phyloP scores from a whole-genome alignment of 169 alveolate genomes.

The Plasmodium vinckei region DNA sequence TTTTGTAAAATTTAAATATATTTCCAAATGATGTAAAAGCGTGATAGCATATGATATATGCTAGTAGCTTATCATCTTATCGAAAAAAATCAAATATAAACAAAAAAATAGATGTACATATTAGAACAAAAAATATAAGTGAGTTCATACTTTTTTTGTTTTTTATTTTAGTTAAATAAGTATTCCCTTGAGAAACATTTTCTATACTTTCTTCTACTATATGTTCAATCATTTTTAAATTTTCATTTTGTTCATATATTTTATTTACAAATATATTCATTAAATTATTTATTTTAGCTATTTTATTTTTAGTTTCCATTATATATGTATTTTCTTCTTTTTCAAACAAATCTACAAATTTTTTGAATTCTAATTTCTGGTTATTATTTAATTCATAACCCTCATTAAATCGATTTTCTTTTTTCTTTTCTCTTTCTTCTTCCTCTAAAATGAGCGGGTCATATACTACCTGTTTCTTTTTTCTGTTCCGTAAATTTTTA shows the following conservation, averaged over 20 bases:
- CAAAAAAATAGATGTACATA: conserved; percentile 54
- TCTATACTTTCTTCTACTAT: conserved; percentile 69
- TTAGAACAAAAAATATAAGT: conserved; percentile 45
- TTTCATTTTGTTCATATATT: conserved; percentile 73
- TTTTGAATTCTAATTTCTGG: conserved; percentile 60
- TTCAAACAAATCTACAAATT: conserved; percentile 61
- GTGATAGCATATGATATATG: too few relatives aligned
- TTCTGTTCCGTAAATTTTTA: not conserved
- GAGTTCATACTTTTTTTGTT: conserved; percentile 65
- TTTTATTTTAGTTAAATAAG: conserved; percentile 46
- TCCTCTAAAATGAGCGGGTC: conserved; percentile 18
- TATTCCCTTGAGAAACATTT: conserved; percentile 67
- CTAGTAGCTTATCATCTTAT: not conserved
- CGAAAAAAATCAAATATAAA: conserved; percentile 48
- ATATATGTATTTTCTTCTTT: conserved; percentile 72
- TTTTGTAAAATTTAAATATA: too few relatives aligned
- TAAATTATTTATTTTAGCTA: conserved; percentile 67
- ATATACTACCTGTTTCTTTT: conserved; percentile 9
- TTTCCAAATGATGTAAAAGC: too few relatives aligned
- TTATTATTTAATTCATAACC: not conserved
- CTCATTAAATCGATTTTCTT: not conserved
- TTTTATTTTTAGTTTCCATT: conserved; percentile 67
- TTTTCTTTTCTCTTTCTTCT: conserved; percentile 34
- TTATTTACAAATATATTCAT: conserved; percentile 69
- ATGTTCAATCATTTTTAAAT: conserved; percentile 60